A percentile compares a stretch with the other conserved stretches of the same genome.
These are phyloP conservation scores for Phlyctochytrium bullatum DNA, from an alignment of 192 early-diverging fungal species.

Conservation along the genomic window DNA sequence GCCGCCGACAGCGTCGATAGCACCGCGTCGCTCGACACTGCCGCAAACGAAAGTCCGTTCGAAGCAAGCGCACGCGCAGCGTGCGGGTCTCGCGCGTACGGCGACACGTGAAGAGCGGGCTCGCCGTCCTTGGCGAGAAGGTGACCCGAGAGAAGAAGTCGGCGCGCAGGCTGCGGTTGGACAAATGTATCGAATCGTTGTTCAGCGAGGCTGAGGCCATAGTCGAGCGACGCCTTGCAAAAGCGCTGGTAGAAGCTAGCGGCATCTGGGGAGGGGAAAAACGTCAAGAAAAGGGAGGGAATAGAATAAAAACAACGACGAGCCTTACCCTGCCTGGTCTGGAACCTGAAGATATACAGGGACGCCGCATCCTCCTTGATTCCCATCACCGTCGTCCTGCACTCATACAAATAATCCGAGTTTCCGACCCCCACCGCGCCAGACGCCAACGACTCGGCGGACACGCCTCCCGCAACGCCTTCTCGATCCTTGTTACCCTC, in stretches of 20 bases:
- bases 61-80: background rate
- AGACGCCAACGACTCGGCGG: too few species aligned
- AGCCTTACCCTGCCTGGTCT: background rate
- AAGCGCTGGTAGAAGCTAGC: background rate
- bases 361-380: slow-evolving; percentile 1
- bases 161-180: slow-evolving; percentile 3
- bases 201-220: slow-evolving; percentile 1
- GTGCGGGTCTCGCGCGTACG: background rate
- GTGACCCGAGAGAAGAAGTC: slow-evolving; percentile 17
- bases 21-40: background rate
- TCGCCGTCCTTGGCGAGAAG: background rate
- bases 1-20: background rate
- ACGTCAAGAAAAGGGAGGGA: background rate
- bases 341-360: slow-evolving; percentile 7
- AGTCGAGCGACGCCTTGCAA: background rate
- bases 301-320: background rate
- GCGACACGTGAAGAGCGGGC: background rate
- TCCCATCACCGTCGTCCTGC: slow-evolving; percentile 10
- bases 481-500: too few species aligned
- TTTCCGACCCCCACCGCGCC: background rate
- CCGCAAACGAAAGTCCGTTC: background rate
- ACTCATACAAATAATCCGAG: slow-evolving; percentile 19
- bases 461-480: too few species aligned
- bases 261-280: slow-evolving; percentile 1
- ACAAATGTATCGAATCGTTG: background rate